These are phyloP conservation scores for Aspergillus coremiiformis DNA, from an alignment of 495 filamentous ascomycete genomes.

Conservation along the genomic window DNA sequence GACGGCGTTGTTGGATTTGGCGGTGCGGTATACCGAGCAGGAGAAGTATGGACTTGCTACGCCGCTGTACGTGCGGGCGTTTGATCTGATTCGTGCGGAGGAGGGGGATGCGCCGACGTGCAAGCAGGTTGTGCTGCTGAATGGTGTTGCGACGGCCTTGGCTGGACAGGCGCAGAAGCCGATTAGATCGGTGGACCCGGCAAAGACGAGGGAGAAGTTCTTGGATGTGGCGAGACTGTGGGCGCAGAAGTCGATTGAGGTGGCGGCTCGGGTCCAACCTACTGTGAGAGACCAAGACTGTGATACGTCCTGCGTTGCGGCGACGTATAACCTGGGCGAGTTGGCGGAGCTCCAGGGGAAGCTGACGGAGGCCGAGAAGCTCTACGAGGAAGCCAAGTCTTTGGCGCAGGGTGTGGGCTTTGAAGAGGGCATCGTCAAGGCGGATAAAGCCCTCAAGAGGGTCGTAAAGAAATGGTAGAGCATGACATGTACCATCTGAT, in stretches of 20 bases:
- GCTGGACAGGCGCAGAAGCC: conserved; percentile 24
- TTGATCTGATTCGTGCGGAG: conserved; percentile 45
- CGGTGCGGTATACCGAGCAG: conserved; percentile 59
- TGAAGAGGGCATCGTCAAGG: conserved; percentile 53
- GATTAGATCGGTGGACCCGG: conserved; percentile 36
- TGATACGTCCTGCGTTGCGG: conserved; percentile 73
- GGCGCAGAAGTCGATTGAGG: conserved; percentile 65
- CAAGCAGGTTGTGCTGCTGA: conserved; percentile 60
- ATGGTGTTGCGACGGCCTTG: conserved; percentile 29
- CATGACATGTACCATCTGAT: neutral
- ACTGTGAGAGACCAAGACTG: conserved; percentile 69
- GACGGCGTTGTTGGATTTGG: conserved; percentile 62
- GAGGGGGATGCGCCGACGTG: conserved; percentile 48
- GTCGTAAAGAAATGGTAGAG: conserved; percentile 25
- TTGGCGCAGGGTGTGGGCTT: conserved; percentile 58
- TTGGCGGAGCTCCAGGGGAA: conserved; percentile 66
- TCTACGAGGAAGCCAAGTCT: conserved; percentile 52
- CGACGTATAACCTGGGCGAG: conserved; percentile 80
- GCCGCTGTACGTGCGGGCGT: conserved; percentile 80
- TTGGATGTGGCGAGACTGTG: conserved; percentile 59
- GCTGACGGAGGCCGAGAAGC: conserved; percentile 48
- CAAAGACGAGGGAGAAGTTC: conserved; percentile 43
- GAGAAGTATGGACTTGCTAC: conserved; percentile 69
- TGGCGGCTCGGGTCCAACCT: conserved; percentile 48
- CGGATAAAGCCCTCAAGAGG: conserved; percentile 41